These are phyloP conservation scores for Malus sieversii DNA, from an alignment of 306 rosid genomes.

Conservation along the genomic window DNA sequence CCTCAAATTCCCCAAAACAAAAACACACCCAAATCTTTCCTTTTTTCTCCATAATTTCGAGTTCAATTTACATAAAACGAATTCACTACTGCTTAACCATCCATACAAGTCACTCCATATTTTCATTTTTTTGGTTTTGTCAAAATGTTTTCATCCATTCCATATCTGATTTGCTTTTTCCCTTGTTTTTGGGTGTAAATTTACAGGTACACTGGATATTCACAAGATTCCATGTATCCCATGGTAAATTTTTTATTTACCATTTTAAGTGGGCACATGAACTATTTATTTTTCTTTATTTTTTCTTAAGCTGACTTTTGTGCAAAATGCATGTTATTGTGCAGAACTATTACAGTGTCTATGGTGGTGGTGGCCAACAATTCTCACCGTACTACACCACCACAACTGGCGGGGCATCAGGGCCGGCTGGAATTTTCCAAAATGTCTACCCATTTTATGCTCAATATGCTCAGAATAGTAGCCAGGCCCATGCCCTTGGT, in stretches of 20 bases:
- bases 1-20: not conserved
- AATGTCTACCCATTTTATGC: conserved; percentile 66
- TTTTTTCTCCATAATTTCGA: not conserved
- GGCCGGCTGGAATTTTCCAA: conserved; percentile 45
- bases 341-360: conserved; percentile 70
- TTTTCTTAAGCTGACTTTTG: not conserved
- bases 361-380: conserved; percentile 86
- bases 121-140: no score
- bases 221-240: conserved; percentile 66
- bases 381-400: conserved; percentile 55
- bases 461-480: conserved; percentile 53
- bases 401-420: conserved; percentile 38
- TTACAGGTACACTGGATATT: conserved; percentile 71
- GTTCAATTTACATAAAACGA: not conserved
- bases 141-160: not conserved
- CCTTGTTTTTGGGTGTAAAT: not conserved
- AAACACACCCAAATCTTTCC: not conserved
- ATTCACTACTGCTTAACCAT: no score
- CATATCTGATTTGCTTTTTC: not conserved
- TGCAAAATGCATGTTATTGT: not conserved
- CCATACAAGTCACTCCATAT: no score
- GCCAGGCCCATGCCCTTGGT: conserved; percentile 52
- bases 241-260: conserved; percentile 31
- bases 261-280: not conserved
- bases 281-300: not conserved